Evolutionary conservation across 306 rosid genomes (phyloP), one percentile per base, ranked within the genome.

Genomic region (Sechiopsis laciniata): DNA sequence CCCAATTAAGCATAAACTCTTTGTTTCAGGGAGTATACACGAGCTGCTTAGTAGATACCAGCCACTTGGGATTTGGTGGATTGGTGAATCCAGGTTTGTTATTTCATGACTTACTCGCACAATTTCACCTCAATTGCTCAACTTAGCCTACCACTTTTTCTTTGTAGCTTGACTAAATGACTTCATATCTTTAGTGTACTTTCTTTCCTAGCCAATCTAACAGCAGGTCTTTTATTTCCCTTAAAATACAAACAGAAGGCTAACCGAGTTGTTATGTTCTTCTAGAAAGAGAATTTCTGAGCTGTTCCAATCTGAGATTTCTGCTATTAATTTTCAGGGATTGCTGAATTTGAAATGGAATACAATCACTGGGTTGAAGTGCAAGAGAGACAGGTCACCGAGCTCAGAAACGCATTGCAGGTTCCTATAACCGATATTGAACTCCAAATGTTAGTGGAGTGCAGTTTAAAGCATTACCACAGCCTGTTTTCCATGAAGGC

Each of bases 301-400:
- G 71, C 17, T 66, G 56, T 67, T 67, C 19, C 73, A 22, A 48
- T 48, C 73, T 69, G 45, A 69, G 14, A 48, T 24, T 13, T 50
- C 14, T 69, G 56, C 58, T 69, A 69, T 8, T 8, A 22, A 66
- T 57, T 75, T 74, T 58, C 86, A 93, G 98, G 88, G 75, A 85
- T 90, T 61, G 79, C 85, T 8, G 78, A 83, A 12, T 95, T 95
- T 80, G 99, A 95, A 84, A 82, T 85, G 70, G 90, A 95, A 74
- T 95, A 91, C 45, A 87, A 80, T 54, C 85, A 86, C 45, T 95
- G 99, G 99, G 90, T 95, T 51, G 89, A 87, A 52, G 95, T 86
- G 86, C 96, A 86, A 51, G 77, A 88, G 14, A 85, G 88, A 74
- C 90, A 76, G 71, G 84, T 60, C 15, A 53, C 54, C 54, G 96